Evolutionary conservation across 768 basidiomycete genomes (phyloP).

Genomic region (Kwoniella dendrophila): DNA sequence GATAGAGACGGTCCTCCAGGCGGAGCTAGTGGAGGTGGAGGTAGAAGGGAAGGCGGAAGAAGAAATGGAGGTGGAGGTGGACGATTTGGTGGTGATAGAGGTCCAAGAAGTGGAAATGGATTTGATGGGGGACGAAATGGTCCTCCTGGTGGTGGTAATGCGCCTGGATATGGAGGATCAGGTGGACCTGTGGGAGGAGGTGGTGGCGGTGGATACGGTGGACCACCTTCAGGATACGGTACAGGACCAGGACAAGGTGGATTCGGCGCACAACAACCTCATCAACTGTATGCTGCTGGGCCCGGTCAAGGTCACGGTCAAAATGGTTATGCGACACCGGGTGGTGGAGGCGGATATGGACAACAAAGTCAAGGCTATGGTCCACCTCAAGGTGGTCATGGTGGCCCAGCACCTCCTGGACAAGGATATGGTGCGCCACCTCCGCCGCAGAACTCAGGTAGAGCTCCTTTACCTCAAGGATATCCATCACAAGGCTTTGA

Average conservation of each 20-base stretch:
- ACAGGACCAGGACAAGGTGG: constrained; percentile 8
- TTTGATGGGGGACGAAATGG: not conserved
- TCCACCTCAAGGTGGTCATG: not conserved
- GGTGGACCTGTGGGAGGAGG: constrained; percentile 17
- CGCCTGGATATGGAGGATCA: constrained; percentile 3
- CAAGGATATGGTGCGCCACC: constrained; percentile 22
- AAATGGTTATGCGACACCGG: constrained; percentile 6
- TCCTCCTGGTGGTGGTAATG: not conserved
- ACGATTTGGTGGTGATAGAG: not conserved
- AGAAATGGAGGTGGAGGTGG: not conserved
- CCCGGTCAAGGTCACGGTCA: not conserved
- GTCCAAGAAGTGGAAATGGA: not conserved
- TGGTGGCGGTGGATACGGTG: not conserved
- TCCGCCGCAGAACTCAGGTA: constrained; percentile 6
- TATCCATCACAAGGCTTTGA: constrained; percentile 11
- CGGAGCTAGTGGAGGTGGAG: not conserved
- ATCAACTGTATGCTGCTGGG: not conserved
- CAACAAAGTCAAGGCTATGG: constrained; percentile 9
- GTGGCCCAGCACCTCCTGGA: constrained; percentile 4
- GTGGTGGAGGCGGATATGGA: constrained; percentile 26
- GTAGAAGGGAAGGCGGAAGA: not conserved
- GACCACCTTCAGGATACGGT: not conserved
- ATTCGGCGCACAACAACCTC: constrained; percentile 1
- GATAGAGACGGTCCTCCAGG: too few species aligned
- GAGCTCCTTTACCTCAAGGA: constrained; percentile 12